Conservation (phyloP, 192 early-diverging fungal species). For the Ambispora gerdemannii region DNA sequence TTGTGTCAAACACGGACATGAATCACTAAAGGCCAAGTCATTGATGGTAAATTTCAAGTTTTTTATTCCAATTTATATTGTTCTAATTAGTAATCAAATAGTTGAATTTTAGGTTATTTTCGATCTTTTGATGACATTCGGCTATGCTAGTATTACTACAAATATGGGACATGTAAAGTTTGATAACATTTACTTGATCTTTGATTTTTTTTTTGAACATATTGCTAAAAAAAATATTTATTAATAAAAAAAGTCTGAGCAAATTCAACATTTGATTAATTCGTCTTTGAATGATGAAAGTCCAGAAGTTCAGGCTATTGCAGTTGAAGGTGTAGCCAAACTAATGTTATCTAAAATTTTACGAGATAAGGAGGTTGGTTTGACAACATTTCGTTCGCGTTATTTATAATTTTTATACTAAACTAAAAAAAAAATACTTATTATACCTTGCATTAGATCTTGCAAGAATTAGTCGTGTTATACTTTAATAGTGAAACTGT, state of each 20-base stretch:
- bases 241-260: background rate
- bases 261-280: constrained; percentile 49
- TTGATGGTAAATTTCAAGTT: constrained; percentile 61
- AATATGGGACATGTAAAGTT: background rate
- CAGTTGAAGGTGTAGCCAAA: constrained; percentile 75
- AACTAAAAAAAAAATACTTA: background rate
- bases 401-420: background rate
- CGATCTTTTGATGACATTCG: background rate
- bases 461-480: constrained; percentile 72
- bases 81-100: no score
- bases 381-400: background rate
- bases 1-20: constrained; percentile 50
- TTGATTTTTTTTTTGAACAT: background rate
- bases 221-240: no score
- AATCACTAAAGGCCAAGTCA: constrained; percentile 62
- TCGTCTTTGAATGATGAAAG: constrained; percentile 56
- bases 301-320: constrained; percentile 62
- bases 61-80: no score
- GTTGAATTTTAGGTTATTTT: background rate
- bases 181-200: background rate
- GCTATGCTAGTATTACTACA: background rate
- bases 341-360: constrained; percentile 53
- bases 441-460: constrained; percentile 44
- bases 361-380: constrained; percentile 41
- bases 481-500: constrained; percentile 78